Conservation (phyloP, 768 basidiomycete genomes). For the Lactifluus pinguis region DNA sequence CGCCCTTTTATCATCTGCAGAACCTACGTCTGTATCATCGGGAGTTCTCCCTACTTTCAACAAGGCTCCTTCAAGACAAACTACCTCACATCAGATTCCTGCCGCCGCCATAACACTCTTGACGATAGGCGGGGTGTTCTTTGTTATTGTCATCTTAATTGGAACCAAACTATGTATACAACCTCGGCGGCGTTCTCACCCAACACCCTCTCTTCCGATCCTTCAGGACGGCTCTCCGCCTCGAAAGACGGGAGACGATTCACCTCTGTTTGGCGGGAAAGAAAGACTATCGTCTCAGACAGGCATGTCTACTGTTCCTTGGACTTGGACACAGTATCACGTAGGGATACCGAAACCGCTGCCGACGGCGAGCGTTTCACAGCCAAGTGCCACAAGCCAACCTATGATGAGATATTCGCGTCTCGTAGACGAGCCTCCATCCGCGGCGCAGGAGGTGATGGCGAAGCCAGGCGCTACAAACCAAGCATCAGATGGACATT, state of each 20-base stretch:
- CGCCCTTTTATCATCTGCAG: neutral
- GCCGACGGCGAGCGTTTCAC: neutral
- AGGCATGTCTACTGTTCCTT: conserved; percentile 36
- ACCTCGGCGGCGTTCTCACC: conserved; percentile 44
- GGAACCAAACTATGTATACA: conserved; percentile 39
- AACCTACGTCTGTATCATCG: conserved; percentile 4
- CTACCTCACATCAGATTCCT: conserved; percentile 32
- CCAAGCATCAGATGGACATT: neutral
- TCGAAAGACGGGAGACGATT: conserved; percentile 45
- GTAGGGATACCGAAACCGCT: conserved; percentile 16
- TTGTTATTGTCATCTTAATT: conserved; percentile 41
- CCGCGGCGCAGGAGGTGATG: conserved; percentile 3
- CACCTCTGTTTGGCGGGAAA: conserved; percentile 71
- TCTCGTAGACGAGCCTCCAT: neutral
- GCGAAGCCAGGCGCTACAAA: neutral
- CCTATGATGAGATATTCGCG: conserved; percentile 7
- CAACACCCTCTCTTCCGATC: conserved; percentile 69
- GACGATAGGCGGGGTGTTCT: conserved; percentile 40
- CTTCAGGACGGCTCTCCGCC: conserved; percentile 47
- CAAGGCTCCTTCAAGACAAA: conserved; percentile 5
- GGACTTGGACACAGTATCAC: conserved; percentile 36
- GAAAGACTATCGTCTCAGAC: conserved; percentile 42
- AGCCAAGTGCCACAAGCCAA: neutral
- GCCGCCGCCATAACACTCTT: conserved; percentile 43
- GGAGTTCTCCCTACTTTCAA: conserved; percentile 8